These are phyloP conservation scores for Blastobotrys muscicola DNA, from an alignment of 805 yeast genomes.

Conservation along the genomic window DNA sequence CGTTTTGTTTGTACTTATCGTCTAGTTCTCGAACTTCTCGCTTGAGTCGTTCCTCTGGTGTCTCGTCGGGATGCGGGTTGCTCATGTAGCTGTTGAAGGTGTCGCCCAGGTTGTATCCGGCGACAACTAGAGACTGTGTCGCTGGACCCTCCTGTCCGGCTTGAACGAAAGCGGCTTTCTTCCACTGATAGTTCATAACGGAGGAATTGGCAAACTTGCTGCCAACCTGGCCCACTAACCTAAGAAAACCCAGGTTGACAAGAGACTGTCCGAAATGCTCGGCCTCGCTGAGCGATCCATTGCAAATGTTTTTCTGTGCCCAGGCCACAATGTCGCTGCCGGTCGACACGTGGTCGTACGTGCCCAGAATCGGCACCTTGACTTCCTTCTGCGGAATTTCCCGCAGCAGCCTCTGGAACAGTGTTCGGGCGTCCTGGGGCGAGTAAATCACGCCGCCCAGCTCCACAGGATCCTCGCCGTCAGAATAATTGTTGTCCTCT, in stretches of 20 bases:
- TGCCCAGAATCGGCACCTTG: constrained; percentile 61
- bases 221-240: constrained; percentile 54
- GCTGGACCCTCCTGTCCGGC: constrained; percentile 29
- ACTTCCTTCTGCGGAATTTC: constrained; percentile 45
- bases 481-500: constrained; percentile 1
- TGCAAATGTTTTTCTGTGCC: constrained; percentile 40
- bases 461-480: constrained; percentile 14
- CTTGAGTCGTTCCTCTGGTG: constrained; percentile 41
- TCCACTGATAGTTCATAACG: constrained; percentile 74
- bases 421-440: constrained; percentile 33
- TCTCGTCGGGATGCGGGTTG: constrained; percentile 35
- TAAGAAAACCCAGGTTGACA: constrained; percentile 47
- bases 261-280: constrained; percentile 71
- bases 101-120: constrained; percentile 23
- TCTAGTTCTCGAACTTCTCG: constrained; percentile 55
- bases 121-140: constrained; percentile 19
- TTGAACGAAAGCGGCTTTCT: constrained; percentile 51
- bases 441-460: constrained; percentile 27
- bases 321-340: constrained; percentile 56
- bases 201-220: constrained; percentile 61
- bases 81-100: constrained; percentile 20
- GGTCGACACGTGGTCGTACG: constrained; percentile 50
- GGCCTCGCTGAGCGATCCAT: constrained; percentile 41
- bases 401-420: constrained; percentile 35
- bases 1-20: constrained; percentile 42